phyloP scores from a whole-genome alignment of 208 protist species.

The Trypanosoma vivax region DNA sequence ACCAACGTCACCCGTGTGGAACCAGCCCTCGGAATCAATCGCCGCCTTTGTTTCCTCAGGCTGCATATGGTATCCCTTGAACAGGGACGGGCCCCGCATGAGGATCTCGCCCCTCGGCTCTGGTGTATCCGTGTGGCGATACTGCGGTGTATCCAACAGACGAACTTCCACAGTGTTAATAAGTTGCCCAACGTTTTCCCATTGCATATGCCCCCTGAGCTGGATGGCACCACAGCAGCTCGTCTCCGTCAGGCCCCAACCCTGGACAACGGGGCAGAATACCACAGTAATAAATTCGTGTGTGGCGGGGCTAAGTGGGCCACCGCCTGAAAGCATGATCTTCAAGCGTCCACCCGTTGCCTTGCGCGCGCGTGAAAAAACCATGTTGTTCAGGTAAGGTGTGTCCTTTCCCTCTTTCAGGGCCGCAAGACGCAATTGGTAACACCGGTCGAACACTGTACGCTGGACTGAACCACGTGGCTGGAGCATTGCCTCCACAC shows the following conservation, averaged over 20 bases:
- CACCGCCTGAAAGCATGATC: slow-evolving; percentile 76
- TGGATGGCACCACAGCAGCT: slow-evolving; percentile 55
- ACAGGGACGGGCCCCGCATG: slow-evolving; percentile 65
- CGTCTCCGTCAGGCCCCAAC: slow-evolving; percentile 88
- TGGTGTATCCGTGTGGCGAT: slow-evolving; percentile 67
- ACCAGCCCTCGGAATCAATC: slow-evolving; percentile 74
- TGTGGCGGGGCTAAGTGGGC: slow-evolving; percentile 54
- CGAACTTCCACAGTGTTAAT: slow-evolving; percentile 80
- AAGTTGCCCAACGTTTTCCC: slow-evolving; percentile 60
- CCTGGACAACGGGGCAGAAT: slow-evolving; percentile 77
- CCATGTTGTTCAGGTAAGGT: slow-evolving; percentile 71
- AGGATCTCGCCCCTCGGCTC: slow-evolving; percentile 73
- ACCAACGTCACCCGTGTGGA: slow-evolving; percentile 86
- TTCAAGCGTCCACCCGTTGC: slow-evolving; percentile 69
- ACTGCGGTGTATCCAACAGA: slow-evolving; percentile 83
- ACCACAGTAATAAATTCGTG: slow-evolving; percentile 83
- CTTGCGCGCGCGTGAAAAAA: slow-evolving; percentile 48
- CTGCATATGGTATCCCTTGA: slow-evolving; percentile 88
- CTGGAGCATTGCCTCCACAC: slow-evolving; percentile 61
- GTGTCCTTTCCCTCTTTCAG: slow-evolving; percentile 67
- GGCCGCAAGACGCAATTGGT: slow-evolving; percentile 45
- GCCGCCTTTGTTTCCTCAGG: slow-evolving; percentile 72
- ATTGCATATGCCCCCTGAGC: slow-evolving; percentile 50
- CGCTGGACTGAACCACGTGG: slow-evolving; percentile 45
- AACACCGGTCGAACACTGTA: slow-evolving; percentile 65